Percentiles rank a stretch among this genome's conserved stretches.
These are phyloP conservation scores for Camelina laxa DNA, from an alignment of 345 rosid species.

Conservation along the genomic window DNA sequence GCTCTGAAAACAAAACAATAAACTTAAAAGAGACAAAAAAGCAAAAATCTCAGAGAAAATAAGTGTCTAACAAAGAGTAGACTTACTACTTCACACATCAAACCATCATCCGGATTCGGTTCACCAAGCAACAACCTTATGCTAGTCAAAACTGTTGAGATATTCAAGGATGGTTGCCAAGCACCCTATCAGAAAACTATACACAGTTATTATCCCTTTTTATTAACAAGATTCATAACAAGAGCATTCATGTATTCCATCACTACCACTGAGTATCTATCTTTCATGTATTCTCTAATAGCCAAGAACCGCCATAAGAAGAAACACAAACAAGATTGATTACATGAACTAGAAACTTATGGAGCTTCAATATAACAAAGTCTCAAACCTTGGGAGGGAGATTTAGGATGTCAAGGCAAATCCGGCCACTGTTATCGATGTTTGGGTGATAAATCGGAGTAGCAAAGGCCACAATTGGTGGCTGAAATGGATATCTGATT, in stretches of 20 bases:
- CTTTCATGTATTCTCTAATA: neutral
- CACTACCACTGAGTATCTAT: neutral
- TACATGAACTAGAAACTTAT: too few relatives aligned
- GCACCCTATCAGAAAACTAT: slow-evolving; percentile 59
- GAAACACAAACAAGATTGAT: too few relatives aligned
- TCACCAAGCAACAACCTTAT: slow-evolving; percentile 71
- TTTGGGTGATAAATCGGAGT: slow-evolving; percentile 88
- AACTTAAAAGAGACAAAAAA: neutral
- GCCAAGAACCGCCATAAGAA: neutral
- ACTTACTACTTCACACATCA: slow-evolving; percentile 84
- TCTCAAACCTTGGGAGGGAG: slow-evolving; percentile 78
- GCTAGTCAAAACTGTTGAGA: slow-evolving; percentile 76
- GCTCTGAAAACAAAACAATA: slow-evolving; percentile 53
- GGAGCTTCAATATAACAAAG: too few relatives aligned
- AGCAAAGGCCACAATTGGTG: slow-evolving; percentile 70
- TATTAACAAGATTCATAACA: neutral
- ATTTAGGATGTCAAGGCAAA: slow-evolving; percentile 90
- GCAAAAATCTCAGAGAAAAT: neutral
- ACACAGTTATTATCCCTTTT: slow-evolving; percentile 32
- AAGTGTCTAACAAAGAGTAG: neutral
- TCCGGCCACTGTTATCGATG: slow-evolving; percentile 81
- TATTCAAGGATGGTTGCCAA: slow-evolving; percentile 89
- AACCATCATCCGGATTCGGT: slow-evolving; percentile 88
- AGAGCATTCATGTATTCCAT: neutral
- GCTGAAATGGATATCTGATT: slow-evolving; percentile 86